These are phyloP conservation scores for Leucocoprinus sp. DNA, from an alignment of 768 basidiomycete genomes.

Conservation along the genomic window DNA sequence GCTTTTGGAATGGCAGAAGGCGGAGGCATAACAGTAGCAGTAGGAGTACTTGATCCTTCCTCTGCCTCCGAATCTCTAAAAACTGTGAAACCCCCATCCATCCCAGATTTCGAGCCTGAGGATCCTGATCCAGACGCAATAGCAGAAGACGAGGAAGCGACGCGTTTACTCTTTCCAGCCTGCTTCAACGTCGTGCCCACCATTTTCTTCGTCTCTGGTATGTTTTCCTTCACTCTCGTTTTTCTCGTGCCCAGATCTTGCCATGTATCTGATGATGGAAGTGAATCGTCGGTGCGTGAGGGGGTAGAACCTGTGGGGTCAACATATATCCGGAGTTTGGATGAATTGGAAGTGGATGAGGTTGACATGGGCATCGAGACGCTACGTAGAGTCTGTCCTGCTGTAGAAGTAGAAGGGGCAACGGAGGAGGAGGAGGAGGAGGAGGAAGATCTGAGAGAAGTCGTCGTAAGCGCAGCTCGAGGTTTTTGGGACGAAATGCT, in stretches of 20 bases:
- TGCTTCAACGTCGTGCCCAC: constrained; percentile 60
- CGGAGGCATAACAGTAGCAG: constrained; percentile 25
- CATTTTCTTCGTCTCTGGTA: constrained; percentile 61
- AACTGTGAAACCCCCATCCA: constrained; percentile 34
- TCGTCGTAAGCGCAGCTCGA: constrained; percentile 28
- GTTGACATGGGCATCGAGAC: constrained; percentile 19
- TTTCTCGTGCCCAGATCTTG: constrained; percentile 73
- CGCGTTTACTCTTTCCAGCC: constrained; percentile 46
- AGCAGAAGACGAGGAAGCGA: constrained; percentile 30
- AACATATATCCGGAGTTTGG: constrained; percentile 60
- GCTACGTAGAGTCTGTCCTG: constrained; percentile 18
- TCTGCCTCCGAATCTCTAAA: constrained; percentile 55
- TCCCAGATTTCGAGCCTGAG: constrained; percentile 31
- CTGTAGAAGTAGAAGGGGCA: constrained; percentile 24
- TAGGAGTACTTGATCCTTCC: constrained; percentile 15
- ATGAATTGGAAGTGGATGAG: constrained; percentile 37
- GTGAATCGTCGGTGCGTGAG: constrained; percentile 34
- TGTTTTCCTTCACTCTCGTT: constrained; percentile 72
- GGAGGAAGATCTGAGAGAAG: constrained; percentile 35
- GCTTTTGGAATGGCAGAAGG: constrained; percentile 21
- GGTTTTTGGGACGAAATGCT: constrained; percentile 25
- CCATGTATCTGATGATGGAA: constrained; percentile 44
- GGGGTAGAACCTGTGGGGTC: constrained; percentile 56
- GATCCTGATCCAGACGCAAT: constrained; percentile 20
- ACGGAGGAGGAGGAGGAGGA: constrained; percentile 30